These are phyloP conservation scores for Huntiella bhutanensis DNA, from an alignment of 2,329 filamentous ascomycete genomes.

Conservation along the genomic window DNA sequence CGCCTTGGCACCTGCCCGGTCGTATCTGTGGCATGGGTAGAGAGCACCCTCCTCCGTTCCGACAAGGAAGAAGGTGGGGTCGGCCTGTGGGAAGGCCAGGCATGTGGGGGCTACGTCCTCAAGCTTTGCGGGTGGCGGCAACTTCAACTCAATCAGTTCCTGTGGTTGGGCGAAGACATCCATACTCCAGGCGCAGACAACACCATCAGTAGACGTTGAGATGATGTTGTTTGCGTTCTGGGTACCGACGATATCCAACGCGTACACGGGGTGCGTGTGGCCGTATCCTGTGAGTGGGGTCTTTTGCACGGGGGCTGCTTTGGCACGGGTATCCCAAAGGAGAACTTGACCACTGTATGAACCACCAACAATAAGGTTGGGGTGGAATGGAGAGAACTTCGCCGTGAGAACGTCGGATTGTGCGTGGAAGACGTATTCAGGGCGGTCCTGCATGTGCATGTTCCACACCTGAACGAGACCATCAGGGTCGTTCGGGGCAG, in stretches of 20 bases:
- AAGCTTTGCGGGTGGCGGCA: slow-evolving; percentile 61
- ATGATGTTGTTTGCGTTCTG: slow-evolving; percentile 99
- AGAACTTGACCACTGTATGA: slow-evolving; percentile 94
- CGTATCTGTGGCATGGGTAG: slow-evolving; percentile 91
- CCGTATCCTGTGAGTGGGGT: slow-evolving; percentile 88
- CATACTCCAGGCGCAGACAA: slow-evolving; percentile 91
- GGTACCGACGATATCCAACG: slow-evolving; percentile 84
- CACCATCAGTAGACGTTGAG: slow-evolving; percentile 87
- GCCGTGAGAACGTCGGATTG: slow-evolving; percentile 90
- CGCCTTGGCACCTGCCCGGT: slow-evolving; percentile 90
- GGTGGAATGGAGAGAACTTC: slow-evolving; percentile 97
- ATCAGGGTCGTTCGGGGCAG: slow-evolving; percentile 81
- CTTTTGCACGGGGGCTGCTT: slow-evolving; percentile 79
- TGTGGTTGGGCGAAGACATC: slow-evolving; percentile 96
- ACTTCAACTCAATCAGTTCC: slow-evolving; percentile 74
- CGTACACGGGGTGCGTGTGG: slow-evolving; percentile 93
- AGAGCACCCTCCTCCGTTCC: slow-evolving; percentile 94
- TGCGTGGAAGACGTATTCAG: slow-evolving; percentile 92
- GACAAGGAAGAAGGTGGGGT: slow-evolving; percentile 93
- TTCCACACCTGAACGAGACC: slow-evolving; percentile 96
- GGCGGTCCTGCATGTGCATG: slow-evolving; percentile 76
- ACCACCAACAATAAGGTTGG: slow-evolving; percentile 86
- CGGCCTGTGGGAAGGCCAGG: slow-evolving; percentile 83
- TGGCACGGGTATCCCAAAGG: slow-evolving; percentile 87
- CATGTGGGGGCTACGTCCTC: slow-evolving; percentile 91